Evolutionary conservation across 768 basidiomycete genomes (phyloP).

Genomic region (Pleurotus salmoneostramineus): DNA sequence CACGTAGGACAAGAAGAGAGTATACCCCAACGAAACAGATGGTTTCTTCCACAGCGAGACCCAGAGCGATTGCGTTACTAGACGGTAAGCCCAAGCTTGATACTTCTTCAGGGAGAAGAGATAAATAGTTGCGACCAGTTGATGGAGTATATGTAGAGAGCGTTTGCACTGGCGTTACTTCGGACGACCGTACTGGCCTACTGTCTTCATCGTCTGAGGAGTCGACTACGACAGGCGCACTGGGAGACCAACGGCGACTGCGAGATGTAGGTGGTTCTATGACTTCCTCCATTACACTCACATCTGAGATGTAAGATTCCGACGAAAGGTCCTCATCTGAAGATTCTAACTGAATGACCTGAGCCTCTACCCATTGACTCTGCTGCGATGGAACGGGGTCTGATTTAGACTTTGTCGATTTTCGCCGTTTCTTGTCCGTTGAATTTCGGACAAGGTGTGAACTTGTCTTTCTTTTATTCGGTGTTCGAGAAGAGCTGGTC

Average conservation of each 20-base stretch:
- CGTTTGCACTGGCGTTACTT: constrained; percentile 10
- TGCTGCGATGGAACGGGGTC: constrained; percentile 1
- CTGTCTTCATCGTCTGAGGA: constrained; percentile 33
- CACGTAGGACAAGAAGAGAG: constrained; percentile 56
- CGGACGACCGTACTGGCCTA: not conserved
- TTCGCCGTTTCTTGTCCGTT: constrained; percentile 12
- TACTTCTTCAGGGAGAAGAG: constrained; percentile 36
- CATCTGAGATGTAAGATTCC: constrained; percentile 33
- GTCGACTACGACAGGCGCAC: constrained; percentile 35
- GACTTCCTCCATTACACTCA: constrained; percentile 13
- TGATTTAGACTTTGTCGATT: constrained; percentile 20
- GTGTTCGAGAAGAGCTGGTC: constrained; percentile 6
- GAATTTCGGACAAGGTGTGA: constrained; percentile 12
- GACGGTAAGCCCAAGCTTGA: constrained; percentile 20
- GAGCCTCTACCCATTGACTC: not conserved
- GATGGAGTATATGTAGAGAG: constrained; percentile 48
- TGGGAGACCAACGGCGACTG: constrained; percentile 58
- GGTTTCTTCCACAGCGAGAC: constrained; percentile 44
- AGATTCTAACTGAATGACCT: constrained; percentile 25
- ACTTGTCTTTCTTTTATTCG: constrained; percentile 44
- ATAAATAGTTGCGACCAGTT: constrained; percentile 40
- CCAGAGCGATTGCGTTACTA: constrained; percentile 23
- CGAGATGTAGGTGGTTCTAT: constrained; percentile 11
- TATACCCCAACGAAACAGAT: constrained; percentile 71
- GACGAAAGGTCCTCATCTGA: constrained; percentile 36